Percentiles rank a stretch among this genome's conserved stretches.
phyloP scores from a whole-genome alignment of 768 basidiomycete genomes.

The Obba rivulosa region DNA sequence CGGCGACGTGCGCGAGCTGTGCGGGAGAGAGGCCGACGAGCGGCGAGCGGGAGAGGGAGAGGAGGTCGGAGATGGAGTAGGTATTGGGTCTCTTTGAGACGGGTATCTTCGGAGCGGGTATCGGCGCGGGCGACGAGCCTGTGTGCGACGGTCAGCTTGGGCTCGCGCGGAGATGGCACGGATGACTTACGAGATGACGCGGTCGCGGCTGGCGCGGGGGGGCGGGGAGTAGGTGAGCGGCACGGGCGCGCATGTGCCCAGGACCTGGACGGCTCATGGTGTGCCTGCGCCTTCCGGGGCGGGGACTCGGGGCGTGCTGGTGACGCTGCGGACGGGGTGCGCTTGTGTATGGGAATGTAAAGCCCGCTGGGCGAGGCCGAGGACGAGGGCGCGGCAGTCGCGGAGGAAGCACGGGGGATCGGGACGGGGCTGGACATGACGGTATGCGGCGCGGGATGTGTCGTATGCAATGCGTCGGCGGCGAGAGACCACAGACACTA shows the following conservation, averaged over 20 bases:
- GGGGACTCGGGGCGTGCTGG: slow-evolving; percentile 4
- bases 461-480: neutral
- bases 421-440: slow-evolving; percentile 19
- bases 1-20: slow-evolving; percentile 11
- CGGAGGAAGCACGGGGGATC: slow-evolving; percentile 8
- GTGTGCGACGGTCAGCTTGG: neutral
- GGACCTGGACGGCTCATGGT: neutral
- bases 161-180: neutral
- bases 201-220: neutral
- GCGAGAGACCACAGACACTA: no score
- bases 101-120: slow-evolving; percentile 19
- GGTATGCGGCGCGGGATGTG: neutral
- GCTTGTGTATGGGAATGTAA: slow-evolving; percentile 8
- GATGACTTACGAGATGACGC: neutral
- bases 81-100: slow-evolving; percentile 4
- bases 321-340: slow-evolving; percentile 7
- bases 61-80: slow-evolving; percentile 16
- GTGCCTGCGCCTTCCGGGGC: neutral
- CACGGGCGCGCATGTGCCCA: no score
- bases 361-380: slow-evolving; percentile 3
- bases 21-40: slow-evolving; percentile 10
- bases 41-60: slow-evolving; percentile 16
- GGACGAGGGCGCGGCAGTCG: neutral
- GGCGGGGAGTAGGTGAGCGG: no score
- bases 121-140: slow-evolving; percentile 6